Evolutionary conservation across 2,329 filamentous ascomycete species (phyloP).

Genomic region (Ascochyta lentis): DNA sequence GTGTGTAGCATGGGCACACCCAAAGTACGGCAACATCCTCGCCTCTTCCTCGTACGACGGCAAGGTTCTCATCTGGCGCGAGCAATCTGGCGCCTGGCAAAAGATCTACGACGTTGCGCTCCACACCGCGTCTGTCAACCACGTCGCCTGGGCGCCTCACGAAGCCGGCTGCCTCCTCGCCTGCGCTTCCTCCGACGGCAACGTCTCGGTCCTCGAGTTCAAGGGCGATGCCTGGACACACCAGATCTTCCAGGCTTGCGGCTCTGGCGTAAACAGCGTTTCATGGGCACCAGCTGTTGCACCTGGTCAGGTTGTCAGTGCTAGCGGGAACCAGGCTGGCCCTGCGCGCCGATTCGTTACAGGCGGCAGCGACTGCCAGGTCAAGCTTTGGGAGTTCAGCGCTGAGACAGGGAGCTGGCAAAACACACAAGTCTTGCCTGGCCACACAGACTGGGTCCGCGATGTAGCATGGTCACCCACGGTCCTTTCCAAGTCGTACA

Average conservation of each 20-base stretch:
- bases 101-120: slow-evolving; percentile 91
- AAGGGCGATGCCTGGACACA: slow-evolving; percentile 94
- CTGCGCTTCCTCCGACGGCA: slow-evolving; percentile 91
- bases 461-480: slow-evolving; percentile 98
- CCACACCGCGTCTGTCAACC: slow-evolving; percentile 96
- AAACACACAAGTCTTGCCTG: slow-evolving; percentile 64
- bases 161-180: slow-evolving; percentile 94
- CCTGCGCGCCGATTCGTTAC: slow-evolving; percentile 86
- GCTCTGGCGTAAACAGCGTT: slow-evolving; percentile 92
- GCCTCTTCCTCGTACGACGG: slow-evolving; percentile 96
- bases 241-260: slow-evolving; percentile 88
- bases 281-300: slow-evolving; percentile 89
- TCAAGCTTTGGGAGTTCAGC: slow-evolving; percentile 89
- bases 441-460: slow-evolving; percentile 95
- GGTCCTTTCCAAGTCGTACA: slow-evolving; percentile 93
- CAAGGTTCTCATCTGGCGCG: slow-evolving; percentile 98
- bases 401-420: slow-evolving; percentile 61
- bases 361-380: slow-evolving; percentile 88
- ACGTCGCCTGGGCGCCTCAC: slow-evolving; percentile 96
- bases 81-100: slow-evolving; percentile 69
- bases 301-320: slow-evolving; percentile 82
- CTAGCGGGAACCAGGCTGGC: slow-evolving; percentile 61
- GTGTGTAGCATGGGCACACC: slow-evolving; percentile 95
- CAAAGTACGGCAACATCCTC: slow-evolving; percentile 97
- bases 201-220: slow-evolving; percentile 94